Evolutionary conservation across 306 rosid genomes (phyloP).

Genomic region (Rosa multiflora): DNA sequence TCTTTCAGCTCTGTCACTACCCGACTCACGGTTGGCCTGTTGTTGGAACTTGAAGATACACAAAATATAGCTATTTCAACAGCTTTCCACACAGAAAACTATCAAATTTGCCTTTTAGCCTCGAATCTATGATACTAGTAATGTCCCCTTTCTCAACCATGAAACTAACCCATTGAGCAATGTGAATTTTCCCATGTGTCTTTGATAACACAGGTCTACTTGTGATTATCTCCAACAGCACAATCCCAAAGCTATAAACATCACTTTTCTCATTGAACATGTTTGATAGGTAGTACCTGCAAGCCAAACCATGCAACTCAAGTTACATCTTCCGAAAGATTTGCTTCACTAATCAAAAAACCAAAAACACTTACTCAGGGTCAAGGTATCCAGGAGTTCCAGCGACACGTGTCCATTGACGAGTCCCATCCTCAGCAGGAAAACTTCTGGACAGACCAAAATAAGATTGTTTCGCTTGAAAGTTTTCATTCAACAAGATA

Average conservation of each 20-base stretch:
- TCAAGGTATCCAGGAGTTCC: no score
- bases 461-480: constrained; percentile 54
- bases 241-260: background rate
- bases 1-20: constrained; percentile 34
- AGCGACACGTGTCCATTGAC: constrained; percentile 38
- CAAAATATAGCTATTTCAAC: background rate
- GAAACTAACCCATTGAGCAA: background rate
- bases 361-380: constrained; percentile 44
- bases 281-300: constrained; percentile 28
- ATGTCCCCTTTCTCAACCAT: background rate
- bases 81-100: background rate
- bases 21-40: background rate
- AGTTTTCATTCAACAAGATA: constrained; percentile 47
- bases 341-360: background rate
- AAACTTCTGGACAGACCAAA: constrained; percentile 59
- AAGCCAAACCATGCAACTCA: constrained; percentile 15
- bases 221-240: background rate
- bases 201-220: background rate
- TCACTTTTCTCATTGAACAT: background rate
- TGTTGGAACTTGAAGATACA: background rate
- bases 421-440: constrained; percentile 39
- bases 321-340: background rate
- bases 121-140: background rate
- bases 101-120: background rate
- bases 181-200: background rate